Percentiles rank a stretch among this genome's conserved stretches.
Evolutionary conservation across 2,329 filamentous ascomycete species (phyloP).

Genomic region (Ophiosphaerella korrae): DNA sequence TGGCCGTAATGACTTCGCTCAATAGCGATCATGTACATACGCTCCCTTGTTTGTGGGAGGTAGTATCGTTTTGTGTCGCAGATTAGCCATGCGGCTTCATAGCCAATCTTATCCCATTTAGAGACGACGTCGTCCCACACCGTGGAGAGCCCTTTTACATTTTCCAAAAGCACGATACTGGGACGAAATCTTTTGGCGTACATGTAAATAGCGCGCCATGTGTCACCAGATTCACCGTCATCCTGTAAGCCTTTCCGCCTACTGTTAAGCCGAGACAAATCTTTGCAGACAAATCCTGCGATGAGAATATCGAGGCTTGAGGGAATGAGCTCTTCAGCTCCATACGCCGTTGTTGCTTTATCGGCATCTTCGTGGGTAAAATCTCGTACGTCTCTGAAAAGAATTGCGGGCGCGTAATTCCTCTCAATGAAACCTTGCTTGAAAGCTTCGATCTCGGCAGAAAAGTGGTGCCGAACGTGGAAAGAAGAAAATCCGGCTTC

Average conservation of each 20-base stretch:
- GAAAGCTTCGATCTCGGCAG: conserved; percentile 52
- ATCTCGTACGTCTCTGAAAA: conserved; percentile 54
- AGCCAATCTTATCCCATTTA: conserved; percentile 58
- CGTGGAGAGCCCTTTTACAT: conserved; percentile 60
- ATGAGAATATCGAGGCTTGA: conserved; percentile 67
- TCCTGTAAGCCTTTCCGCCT: conserved; percentile 57
- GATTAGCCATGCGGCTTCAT: conserved; percentile 56
- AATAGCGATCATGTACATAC: conserved; percentile 56
- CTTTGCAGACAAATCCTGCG: conserved; percentile 76
- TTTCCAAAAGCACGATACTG: conserved; percentile 72
- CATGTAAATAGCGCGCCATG: conserved; percentile 64
- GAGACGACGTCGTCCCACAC: conserved; percentile 63
- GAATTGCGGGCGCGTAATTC: conserved; percentile 50
- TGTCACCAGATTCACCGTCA: conserved; percentile 68
- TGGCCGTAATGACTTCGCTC: conserved; percentile 32
- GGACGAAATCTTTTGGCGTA: conserved; percentile 64
- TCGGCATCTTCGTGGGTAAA: conserved; percentile 54
- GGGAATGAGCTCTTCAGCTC: conserved; percentile 63
- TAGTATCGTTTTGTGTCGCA: conserved; percentile 75
- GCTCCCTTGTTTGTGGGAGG: conserved; percentile 67
- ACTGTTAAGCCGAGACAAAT: conserved; percentile 72
- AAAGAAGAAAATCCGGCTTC: conserved; percentile 16
- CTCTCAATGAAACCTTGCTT: conserved; percentile 57
- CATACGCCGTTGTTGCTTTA: conserved; percentile 68
- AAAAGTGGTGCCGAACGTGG: conserved; percentile 49